Percentiles rank a stretch among this genome's conserved stretches.
These are phyloP conservation scores for Phialemonium atrogriseum DNA, from an alignment of 2,329 filamentous ascomycete species.

Conservation along the genomic window DNA sequence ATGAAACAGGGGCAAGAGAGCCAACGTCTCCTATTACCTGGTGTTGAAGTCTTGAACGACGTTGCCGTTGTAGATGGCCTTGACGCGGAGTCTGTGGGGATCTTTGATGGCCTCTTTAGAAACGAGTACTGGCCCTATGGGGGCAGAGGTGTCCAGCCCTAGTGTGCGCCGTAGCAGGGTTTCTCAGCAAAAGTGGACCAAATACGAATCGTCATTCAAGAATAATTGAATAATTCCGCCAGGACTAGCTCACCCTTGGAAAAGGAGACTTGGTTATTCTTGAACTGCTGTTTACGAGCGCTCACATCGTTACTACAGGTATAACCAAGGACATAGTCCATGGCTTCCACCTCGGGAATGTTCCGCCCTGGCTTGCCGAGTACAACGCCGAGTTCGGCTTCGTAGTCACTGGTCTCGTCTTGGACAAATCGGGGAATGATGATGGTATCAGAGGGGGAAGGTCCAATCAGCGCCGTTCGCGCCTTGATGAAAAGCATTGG, in stretches of 20 bases:
- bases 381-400: slow-evolving; percentile 29
- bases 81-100: slow-evolving; percentile 21
- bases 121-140: slow-evolving; percentile 27
- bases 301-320: slow-evolving; percentile 30
- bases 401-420: slow-evolving; percentile 30
- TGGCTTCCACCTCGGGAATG: slow-evolving; percentile 24
- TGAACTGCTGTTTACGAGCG: slow-evolving; percentile 26
- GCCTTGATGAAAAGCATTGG: slow-evolving; percentile 32
- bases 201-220: no score
- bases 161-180: no score
- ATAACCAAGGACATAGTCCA: slow-evolving; percentile 31
- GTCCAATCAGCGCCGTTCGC: slow-evolving; percentile 22
- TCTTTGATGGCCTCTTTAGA: slow-evolving; percentile 19
- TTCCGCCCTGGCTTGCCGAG: slow-evolving; percentile 26
- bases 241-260: slow-evolving; percentile 24
- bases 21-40: slow-evolving; percentile 7
- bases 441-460: slow-evolving; percentile 20
- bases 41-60: slow-evolving; percentile 27
- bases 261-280: slow-evolving; percentile 29
- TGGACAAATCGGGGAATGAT: slow-evolving; percentile 22
- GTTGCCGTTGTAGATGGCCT: slow-evolving; percentile 25
- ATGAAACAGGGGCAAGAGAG: no score
- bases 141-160: slow-evolving; percentile 26
- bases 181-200: no score
- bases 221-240: no score